Base-by-base conservation (phyloP, 352 stramenopile genomes). In the Phytophthora gonapodyides region DNA sequence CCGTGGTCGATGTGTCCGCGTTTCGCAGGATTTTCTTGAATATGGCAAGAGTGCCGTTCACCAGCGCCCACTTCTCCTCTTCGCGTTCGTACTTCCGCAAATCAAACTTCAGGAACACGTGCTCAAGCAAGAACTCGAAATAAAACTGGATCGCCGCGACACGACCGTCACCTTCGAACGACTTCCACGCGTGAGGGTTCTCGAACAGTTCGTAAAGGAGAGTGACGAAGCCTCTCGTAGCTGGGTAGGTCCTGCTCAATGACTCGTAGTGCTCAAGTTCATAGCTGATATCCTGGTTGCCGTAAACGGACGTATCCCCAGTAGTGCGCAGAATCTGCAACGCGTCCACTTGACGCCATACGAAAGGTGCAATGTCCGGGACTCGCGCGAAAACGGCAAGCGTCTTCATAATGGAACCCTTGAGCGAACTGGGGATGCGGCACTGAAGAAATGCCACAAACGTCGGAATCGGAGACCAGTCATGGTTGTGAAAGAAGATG, bases 261-360 rank as follows among this genome's bases (percentile, higher is more conserved):
- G 82, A 91, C 58, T 94, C 85, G 58, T 90, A 94, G 58, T 95
- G 87, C 55, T 95, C 87, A 3, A 95, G 75, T 61, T 95, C 87
- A 65, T 90, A 95, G 36, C 75, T 82, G 44, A 95, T 89, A 61
- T 92, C 84, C 47, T 93, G 71, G 30, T 75, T 86, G 1, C 82
- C 83, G 47, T 88, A 92, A 7, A 77, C 70, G 0, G 78, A 74
- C 0, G 77, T 78, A 38, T 91, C 80, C 0, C 82, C 73, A 0
- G 82, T 90, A 30, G 87, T 95, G 31, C 83, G 77, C 49, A 95
- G 38, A 67, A 95, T 93, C 53, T 95, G 87, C 30, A 93, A 75
- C 21, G 83, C 78, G 24, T 95, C 87, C 35, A 95, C 80, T 50
- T 95, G 81, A 24, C 84, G 84, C 87, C 87, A 95, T 37, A 95